Evolutionary conservation across 1,284 basidiomycete species (phyloP).

Genomic region (Wallemia hederae): DNA sequence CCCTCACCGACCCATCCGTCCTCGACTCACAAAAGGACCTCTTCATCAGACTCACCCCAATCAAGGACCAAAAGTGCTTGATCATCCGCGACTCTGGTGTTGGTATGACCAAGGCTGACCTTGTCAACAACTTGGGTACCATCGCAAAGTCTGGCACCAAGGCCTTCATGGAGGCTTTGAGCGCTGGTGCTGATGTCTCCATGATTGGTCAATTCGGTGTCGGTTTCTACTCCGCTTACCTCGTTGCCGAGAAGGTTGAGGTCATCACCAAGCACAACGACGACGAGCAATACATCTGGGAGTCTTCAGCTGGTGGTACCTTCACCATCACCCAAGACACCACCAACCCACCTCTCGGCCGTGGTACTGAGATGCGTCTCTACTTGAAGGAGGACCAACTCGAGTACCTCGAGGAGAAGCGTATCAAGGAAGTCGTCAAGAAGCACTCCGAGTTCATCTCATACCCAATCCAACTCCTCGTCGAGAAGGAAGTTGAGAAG

Average conservation of each 20-base stretch:
- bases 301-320: slow-evolving; percentile 93
- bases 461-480: slow-evolving; percentile 94
- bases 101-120: slow-evolving; percentile 95
- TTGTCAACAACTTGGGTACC: slow-evolving; percentile 98
- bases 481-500: slow-evolving; percentile 98
- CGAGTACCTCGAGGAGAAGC: slow-evolving; percentile 98
- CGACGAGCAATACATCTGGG: slow-evolving; percentile 99
- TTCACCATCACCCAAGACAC: slow-evolving; percentile 96
- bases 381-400: slow-evolving; percentile 96
- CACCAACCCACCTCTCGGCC: slow-evolving; percentile 62
- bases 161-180: slow-evolving; percentile 79
- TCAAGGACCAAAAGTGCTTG: slow-evolving; percentile 76
- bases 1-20: slow-evolving; percentile 60
- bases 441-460: slow-evolving; percentile 99
- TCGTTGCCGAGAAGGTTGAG: slow-evolving; percentile 91
- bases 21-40: slow-evolving; percentile 46
- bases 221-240: slow-evolving; percentile 98
- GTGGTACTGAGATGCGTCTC: slow-evolving; percentile 82
- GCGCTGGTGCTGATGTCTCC: slow-evolving; percentile 84
- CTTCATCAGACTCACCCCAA: slow-evolving; percentile 2
- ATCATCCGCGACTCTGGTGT: slow-evolving; percentile 87
- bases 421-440: slow-evolving; percentile 98
- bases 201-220: slow-evolving; percentile 22
- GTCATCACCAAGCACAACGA: slow-evolving; percentile 99
- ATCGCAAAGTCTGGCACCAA: slow-evolving; percentile 79